Conservation (phyloP, 1,139 yeast species). For the Blastobotrys indianensis region DNA sequence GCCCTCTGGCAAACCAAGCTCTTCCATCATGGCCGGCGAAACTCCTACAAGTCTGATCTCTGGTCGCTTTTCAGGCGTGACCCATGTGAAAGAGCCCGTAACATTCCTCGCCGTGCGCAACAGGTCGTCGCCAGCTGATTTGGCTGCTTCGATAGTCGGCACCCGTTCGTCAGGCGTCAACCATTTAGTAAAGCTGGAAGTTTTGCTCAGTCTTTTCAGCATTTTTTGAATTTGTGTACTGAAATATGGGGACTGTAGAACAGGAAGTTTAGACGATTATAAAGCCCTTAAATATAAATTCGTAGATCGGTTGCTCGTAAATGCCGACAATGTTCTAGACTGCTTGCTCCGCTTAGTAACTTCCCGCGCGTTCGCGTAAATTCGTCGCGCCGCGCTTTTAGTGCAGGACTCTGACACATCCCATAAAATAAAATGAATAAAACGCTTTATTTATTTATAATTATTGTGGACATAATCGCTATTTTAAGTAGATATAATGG, state of each 20-base stretch:
- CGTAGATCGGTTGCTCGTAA: not conserved
- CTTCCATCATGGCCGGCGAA: conserved; percentile 55
- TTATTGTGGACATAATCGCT: too few species aligned
- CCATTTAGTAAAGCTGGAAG: conserved; percentile 45
- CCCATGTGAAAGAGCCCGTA: conserved; percentile 58
- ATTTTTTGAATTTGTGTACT: not conserved
- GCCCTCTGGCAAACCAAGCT: conserved; percentile 46
- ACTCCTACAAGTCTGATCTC: conserved; percentile 52
- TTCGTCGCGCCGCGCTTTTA: too few species aligned
- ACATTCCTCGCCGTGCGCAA: conserved; percentile 57
- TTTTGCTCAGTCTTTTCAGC: conserved; percentile 29
- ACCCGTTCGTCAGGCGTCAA: conserved; percentile 57
- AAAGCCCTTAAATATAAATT: not conserved
- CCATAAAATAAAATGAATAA: too few species aligned
- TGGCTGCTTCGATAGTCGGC: conserved; percentile 48
- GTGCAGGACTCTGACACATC: too few species aligned
- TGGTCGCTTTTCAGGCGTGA: conserved; percentile 31
- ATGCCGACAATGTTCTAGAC: not conserved
- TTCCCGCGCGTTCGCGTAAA: not conserved
- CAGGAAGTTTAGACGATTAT: too few species aligned
- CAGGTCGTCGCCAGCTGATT: conserved; percentile 34
- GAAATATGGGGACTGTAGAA: not conserved
- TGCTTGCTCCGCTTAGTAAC: not conserved
- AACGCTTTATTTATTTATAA: too few species aligned
- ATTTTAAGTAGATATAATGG: too few species aligned